phyloP scores from a whole-genome alignment of 441 rosid genomes.

The Populus trichocarpa region DNA sequence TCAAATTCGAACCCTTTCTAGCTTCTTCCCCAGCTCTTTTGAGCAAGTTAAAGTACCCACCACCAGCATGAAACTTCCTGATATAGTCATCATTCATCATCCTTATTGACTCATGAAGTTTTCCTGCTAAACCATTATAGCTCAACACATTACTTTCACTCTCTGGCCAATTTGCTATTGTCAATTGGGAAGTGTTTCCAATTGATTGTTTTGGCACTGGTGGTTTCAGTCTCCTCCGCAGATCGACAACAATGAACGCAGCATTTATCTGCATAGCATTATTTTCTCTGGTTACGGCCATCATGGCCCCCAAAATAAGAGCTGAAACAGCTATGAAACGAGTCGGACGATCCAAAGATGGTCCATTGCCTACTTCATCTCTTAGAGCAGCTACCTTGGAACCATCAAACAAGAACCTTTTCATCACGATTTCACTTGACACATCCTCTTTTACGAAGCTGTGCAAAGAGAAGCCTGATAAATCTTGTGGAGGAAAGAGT shows the following conservation, averaged over 20 bases:
- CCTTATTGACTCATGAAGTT: not conserved
- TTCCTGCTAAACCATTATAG: not conserved
- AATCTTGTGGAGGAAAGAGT: constrained; percentile 10
- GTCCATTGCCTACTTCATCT: not conserved
- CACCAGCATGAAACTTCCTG: not conserved
- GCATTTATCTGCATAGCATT: no score
- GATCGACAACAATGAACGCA: not conserved
- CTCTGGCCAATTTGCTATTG: not conserved
- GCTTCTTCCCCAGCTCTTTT: not conserved
- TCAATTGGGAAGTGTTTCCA: constrained; percentile 10
- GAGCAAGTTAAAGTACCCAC: not conserved
- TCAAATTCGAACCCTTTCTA: not conserved
- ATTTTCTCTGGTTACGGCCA: not conserved
- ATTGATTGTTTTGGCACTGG: constrained; percentile 12
- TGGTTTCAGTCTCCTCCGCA: constrained; percentile 20
- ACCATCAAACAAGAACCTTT: constrained; percentile 25
- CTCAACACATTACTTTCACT: not conserved
- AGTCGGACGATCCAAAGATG: constrained; percentile 12
- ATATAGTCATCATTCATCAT: not conserved
- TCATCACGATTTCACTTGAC: not conserved
- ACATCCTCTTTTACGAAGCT: not conserved
- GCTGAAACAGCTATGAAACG: constrained; percentile 33
- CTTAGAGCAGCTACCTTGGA: constrained; percentile 18
- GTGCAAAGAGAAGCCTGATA: not conserved
- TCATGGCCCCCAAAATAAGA: constrained; percentile 20